Conservation (phyloP, 441 rosid genomes). For the Raphanus hybrid region DNA sequence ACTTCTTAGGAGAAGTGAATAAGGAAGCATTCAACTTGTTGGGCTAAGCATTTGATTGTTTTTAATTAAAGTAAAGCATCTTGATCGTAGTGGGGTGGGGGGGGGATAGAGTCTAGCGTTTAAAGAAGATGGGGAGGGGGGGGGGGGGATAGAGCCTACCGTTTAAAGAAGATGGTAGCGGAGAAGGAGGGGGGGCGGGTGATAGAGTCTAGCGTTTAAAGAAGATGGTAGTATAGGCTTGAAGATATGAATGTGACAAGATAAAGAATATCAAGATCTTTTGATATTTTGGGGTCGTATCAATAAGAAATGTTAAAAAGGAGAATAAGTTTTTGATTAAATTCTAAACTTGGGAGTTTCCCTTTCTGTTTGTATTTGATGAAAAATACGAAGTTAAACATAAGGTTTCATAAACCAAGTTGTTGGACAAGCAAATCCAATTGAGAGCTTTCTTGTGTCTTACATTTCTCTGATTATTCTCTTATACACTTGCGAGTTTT, state of each 20-base stretch:
- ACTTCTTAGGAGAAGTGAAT: background rate
- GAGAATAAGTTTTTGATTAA: background rate
- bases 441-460: background rate
- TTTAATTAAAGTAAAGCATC: background rate
- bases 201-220: background rate
- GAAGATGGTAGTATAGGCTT: background rate
- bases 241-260: conserved; percentile 16
- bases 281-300: background rate
- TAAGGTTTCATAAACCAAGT: background rate
- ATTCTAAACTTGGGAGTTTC: background rate
- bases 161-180: too few species aligned
- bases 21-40: conserved; percentile 17
- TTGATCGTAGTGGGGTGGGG: too few species aligned
- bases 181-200: too few species aligned
- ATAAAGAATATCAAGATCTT: conserved; percentile 2
- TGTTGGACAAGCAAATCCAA: background rate
- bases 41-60: conserved; percentile 9
- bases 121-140: too few species aligned
- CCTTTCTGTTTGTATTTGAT: background rate
- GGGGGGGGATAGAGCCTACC: too few species aligned
- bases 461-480: background rate
- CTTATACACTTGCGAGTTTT: background rate
- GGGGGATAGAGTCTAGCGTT: too few species aligned
- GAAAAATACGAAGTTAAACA: background rate
- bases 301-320: background rate